Base-by-base conservation (phyloP, 768 basidiomycete species). In the Suillus cothurnatus region DNA sequence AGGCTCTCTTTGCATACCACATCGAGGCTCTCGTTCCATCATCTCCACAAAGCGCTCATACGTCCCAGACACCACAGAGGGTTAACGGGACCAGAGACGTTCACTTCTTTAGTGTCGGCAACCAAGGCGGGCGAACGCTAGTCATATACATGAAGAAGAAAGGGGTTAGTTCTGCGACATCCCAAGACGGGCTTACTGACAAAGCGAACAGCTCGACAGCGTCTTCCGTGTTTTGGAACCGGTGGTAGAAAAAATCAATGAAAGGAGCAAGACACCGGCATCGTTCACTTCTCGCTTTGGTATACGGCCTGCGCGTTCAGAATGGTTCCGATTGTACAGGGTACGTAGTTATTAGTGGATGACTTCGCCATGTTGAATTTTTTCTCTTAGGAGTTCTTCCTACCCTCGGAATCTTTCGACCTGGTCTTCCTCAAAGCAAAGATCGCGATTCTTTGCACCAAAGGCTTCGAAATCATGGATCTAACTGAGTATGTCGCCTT, bases 211-310 rank as follows among this genome's bases (percentile, higher is more conserved):
- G 84, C 82, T 93, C 69, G 94, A 97, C 72, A 95, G 93, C 64
- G 91, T 97, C 59, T 98, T 99, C 86, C 93, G 93, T 62, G 95
- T 97, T 7, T 85, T 99, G n/a, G 97, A 99, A 70, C 97, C 97
- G 4, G 93, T 99, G n/a, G 85, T 88, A 4, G 93, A 90, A 69
- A 94, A 93, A 76, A 94, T 91, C 70, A 91, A 89, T 61, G 92
- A 93, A 76, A 85, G 88, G 71, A 82, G 85, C 36, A 90, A 88
- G 71, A 86, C 86, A 0, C 88, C 91, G 3, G 85, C 85, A 49
- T 88, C 89, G 7, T 82, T 94, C 63, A 85, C 90, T 11, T 87
- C 88, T 66, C 87, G 91, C 26, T 85, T 93, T 31, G 90, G 91
- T 21, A 86, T 94, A 74, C 86, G 94, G 11, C 87, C 89, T 19